phyloP scores from a whole-genome alignment of 495 filamentous ascomycete species.

The Neurospora intermedia region DNA sequence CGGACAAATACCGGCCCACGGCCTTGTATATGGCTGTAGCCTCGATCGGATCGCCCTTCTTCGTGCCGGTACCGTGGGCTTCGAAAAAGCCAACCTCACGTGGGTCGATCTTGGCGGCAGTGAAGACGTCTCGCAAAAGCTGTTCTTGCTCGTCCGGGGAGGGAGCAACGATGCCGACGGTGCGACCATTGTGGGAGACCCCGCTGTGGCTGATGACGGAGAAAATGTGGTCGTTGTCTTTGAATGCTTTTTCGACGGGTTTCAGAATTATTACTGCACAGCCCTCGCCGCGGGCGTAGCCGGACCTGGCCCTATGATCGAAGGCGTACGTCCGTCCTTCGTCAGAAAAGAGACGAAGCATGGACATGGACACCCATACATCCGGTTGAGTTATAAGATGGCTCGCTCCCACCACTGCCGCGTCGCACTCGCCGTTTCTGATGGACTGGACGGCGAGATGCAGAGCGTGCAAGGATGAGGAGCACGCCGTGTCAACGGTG shows the following conservation, averaged over 20 bases:
- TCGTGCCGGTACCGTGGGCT: conserved; percentile 51
- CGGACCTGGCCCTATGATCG: conserved; percentile 31
- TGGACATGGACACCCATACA: conserved; percentile 30
- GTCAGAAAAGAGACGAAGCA: conserved; percentile 25
- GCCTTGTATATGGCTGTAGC: conserved; percentile 41
- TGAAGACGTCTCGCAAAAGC: conserved; percentile 34
- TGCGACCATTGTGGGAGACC: conserved; percentile 46
- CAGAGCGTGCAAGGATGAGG: conserved; percentile 50
- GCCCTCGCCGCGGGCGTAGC: conserved; percentile 35
- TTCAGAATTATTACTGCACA: conserved; percentile 41
- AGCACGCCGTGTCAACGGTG: conserved; percentile 80
- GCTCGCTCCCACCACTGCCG: conserved; percentile 37
- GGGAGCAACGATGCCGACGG: conserved; percentile 44
- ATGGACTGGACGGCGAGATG: conserved; percentile 74
- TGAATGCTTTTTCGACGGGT: conserved; percentile 37
- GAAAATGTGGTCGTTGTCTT: conserved; percentile 44
- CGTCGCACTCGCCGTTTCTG: conserved; percentile 41
- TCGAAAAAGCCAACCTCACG: conserved; percentile 37
- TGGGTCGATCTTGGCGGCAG: conserved; percentile 29
- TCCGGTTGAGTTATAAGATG: conserved; percentile 34
- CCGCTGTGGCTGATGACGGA: conserved; percentile 43
- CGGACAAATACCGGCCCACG: conserved; percentile 26
- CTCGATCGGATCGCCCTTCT: conserved; percentile 52
- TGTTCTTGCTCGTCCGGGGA: conserved; percentile 39
- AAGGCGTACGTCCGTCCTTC: conserved; percentile 30